phyloP scores from a whole-genome alignment of 2,329 filamentous ascomycete genomes.

The Fusarium irregulare region DNA sequence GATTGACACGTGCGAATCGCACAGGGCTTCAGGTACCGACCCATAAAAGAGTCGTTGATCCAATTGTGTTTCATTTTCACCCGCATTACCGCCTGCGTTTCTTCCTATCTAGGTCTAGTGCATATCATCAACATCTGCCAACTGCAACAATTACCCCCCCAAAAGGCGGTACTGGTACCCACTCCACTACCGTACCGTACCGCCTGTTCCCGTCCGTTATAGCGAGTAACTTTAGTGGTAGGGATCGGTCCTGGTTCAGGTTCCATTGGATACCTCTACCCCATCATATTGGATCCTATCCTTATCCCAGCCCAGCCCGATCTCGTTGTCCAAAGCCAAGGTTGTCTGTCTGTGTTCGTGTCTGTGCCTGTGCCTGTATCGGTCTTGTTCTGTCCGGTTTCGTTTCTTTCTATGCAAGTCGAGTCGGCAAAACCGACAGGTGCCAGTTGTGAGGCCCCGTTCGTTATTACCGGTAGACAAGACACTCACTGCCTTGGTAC shows the following conservation, averaged over 20 bases:
- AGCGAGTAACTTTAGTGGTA: slow-evolving; percentile 16
- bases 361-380: slow-evolving; percentile 19
- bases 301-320: slow-evolving; percentile 40
- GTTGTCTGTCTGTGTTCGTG: slow-evolving; percentile 25
- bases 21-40: slow-evolving; percentile 42
- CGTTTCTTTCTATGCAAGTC: slow-evolving; percentile 27
- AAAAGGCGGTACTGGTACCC: slow-evolving; percentile 22
- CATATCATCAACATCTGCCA: slow-evolving; percentile 12
- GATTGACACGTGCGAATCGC: slow-evolving; percentile 42
- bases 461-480: slow-evolving; percentile 20
- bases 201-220: slow-evolving; percentile 33
- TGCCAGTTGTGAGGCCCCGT: slow-evolving; percentile 39
- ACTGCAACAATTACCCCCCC: neutral
- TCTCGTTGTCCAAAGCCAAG: slow-evolving; percentile 24
- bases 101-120: slow-evolving; percentile 18
- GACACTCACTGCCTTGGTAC: neutral
- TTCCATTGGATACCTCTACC: slow-evolving; percentile 34
- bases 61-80: slow-evolving; percentile 33
- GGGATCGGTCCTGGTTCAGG: neutral
- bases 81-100: slow-evolving; percentile 38
- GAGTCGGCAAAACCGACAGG: slow-evolving; percentile 38
- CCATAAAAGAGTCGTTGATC: slow-evolving; percentile 8
- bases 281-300: slow-evolving; percentile 41
- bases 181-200: slow-evolving; percentile 36
- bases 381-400: neutral